Conservation (phyloP, 1,284 basidiomycete species). For the Tilletia caries region DNA sequence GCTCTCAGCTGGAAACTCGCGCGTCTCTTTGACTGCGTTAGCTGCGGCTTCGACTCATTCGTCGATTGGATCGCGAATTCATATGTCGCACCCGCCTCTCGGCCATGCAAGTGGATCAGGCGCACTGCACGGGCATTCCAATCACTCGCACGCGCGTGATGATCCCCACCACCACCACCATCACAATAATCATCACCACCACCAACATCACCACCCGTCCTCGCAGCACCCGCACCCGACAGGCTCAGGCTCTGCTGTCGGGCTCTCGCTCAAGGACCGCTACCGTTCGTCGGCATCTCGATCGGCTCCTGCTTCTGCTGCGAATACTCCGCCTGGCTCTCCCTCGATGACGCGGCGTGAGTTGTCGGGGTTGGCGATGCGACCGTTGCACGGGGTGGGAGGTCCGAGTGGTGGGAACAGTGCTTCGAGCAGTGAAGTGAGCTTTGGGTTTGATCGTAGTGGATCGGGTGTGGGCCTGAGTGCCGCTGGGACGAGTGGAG, state of each 20-base stretch:
- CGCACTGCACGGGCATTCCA: background rate
- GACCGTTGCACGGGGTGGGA: background rate
- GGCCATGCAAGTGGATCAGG: too few relatives aligned
- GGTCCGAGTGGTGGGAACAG: background rate
- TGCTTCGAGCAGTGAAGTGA: conserved; percentile 3
- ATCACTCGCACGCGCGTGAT: background rate
- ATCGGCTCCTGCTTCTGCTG: conserved; percentile 37
- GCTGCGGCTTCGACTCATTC: background rate
- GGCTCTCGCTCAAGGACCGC: background rate
- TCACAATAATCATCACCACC: background rate
- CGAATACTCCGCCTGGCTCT: conserved; percentile 35
- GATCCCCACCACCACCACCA: background rate
- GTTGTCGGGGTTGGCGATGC: background rate
- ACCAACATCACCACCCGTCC: background rate
- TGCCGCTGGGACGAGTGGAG: background rate
- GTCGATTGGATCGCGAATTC: background rate
- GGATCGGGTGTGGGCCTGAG: background rate
- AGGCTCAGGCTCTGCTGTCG: background rate
- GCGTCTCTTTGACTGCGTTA: conserved; percentile 1
- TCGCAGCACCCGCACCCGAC: background rate
- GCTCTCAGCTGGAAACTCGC: background rate
- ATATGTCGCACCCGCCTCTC: background rate
- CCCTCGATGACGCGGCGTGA: conserved; percentile 15
- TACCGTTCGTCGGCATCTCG: conserved; percentile 12
- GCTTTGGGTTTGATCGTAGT: background rate